Evolutionary conservation across 495 filamentous ascomycete genomes (phyloP).

Genomic region (Daldinia caldariorum): DNA sequence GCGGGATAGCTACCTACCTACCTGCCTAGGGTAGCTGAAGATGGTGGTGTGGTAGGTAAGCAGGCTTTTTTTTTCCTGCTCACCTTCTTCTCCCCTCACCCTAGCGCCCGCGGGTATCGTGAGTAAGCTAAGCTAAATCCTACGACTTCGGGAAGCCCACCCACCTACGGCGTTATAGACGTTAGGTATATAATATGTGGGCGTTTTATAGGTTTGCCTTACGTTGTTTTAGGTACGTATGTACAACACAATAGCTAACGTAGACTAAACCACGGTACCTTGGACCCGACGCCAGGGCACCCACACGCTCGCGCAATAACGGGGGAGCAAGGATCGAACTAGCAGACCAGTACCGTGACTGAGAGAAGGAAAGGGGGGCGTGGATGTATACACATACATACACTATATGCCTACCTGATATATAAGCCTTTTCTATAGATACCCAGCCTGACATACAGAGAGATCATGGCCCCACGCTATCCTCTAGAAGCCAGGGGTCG

Average conservation of each 20-base stretch:
- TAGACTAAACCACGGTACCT: not conserved
- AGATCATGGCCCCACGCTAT: not conserved
- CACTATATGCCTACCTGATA: too few species aligned
- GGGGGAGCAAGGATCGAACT: constrained; percentile 3
- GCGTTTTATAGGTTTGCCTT: not conserved
- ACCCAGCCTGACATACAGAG: not conserved
- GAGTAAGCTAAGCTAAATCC: constrained; percentile 1
- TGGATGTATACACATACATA: constrained; percentile 9
- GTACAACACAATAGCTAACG: too few species aligned
- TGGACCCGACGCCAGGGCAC: constrained; percentile 6
- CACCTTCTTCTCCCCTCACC: not conserved
- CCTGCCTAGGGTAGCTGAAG: too few species aligned
- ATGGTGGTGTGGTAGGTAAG: not conserved
- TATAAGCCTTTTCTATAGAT: too few species aligned
- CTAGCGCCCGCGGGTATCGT: constrained; percentile 2
- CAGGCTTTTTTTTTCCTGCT: not conserved
- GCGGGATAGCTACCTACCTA: too few species aligned
- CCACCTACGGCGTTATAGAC: too few species aligned
- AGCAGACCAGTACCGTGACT: not conserved
- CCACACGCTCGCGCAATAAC: not conserved
- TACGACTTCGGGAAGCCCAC: constrained; percentile 6
- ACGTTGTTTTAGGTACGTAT: not conserved
- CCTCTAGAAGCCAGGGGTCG: not conserved
- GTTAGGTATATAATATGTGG: not conserved
- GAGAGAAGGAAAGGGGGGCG: not conserved